Evolutionary conservation across 352 stramenopile species (phyloP).

Genomic region (Globisporangium lucens): DNA sequence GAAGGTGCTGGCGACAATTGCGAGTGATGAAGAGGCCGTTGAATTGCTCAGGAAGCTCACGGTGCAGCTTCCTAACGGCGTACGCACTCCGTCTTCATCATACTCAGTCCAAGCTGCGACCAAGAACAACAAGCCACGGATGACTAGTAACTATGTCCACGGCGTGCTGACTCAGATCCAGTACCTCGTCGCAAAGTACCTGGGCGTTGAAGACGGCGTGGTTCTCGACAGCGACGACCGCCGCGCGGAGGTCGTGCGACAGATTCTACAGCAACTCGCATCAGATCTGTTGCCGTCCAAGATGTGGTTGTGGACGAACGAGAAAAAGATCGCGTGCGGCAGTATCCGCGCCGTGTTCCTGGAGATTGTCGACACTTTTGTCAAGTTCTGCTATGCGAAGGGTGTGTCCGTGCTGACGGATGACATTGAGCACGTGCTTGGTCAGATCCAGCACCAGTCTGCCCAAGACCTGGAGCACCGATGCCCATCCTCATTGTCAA

Average conservation of each 20-base stretch:
- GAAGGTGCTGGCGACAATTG: conserved; percentile 68
- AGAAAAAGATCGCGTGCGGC: conserved; percentile 24
- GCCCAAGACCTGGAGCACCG: conserved; percentile 29
- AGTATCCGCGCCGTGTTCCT: conserved; percentile 50
- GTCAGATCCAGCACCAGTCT: conserved; percentile 26
- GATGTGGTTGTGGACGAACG: conserved; percentile 45
- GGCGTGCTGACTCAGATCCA: conserved; percentile 62
- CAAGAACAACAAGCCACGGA: not conserved
- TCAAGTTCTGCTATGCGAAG: conserved; percentile 27
- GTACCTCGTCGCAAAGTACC: conserved; percentile 41
- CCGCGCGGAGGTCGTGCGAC: conserved; percentile 12
- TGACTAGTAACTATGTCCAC: conserved; percentile 65
- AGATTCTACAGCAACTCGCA: conserved; percentile 30
- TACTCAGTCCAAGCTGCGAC: not conserved
- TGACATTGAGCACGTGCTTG: conserved; percentile 15
- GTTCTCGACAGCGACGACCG: conserved; percentile 8
- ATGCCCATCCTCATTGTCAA: conserved; percentile 1
- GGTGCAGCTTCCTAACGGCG: conserved; percentile 36
- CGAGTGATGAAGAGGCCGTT: conserved; percentile 50
- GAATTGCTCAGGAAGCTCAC: conserved; percentile 37
- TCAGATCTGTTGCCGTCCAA: conserved; percentile 35
- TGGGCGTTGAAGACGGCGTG: conserved; percentile 10
- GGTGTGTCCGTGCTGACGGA: conserved; percentile 16
- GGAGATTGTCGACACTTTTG: conserved; percentile 44
- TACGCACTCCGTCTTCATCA: conserved; percentile 7